These are phyloP conservation scores for Metschnikowia vanudenii DNA, from an alignment of 805 yeast species.

Conservation along the genomic window DNA sequence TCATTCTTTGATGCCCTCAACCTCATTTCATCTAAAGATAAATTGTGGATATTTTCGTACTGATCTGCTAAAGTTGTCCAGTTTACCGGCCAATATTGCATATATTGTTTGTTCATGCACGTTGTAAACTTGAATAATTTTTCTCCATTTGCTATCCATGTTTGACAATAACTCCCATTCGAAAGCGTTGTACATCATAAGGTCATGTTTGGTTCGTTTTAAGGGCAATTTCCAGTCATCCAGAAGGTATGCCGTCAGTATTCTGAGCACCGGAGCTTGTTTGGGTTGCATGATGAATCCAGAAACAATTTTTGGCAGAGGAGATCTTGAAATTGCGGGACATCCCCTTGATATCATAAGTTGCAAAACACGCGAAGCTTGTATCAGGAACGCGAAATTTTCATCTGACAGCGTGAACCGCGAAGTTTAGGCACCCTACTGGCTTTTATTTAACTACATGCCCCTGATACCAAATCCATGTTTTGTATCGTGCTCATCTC, in stretches of 20 bases:
- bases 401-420: no score
- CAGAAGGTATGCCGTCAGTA: not conserved
- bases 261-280: no score
- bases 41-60: not conserved
- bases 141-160: constrained; percentile 6
- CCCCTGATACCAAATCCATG: no score
- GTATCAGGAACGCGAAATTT: no score
- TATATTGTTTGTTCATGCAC: constrained; percentile 1
- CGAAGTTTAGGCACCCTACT: no score
- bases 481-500: no score
- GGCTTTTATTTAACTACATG: no score
- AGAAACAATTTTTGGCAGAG: no score
- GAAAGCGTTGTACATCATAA: constrained; percentile 1
- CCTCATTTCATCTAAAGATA: not conserved
- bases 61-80: constrained; percentile 7
- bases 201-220: constrained; percentile 2
- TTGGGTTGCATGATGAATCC: no score
- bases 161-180: constrained; percentile 3
- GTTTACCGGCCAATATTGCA: constrained; percentile 7
- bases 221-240: constrained; percentile 6
- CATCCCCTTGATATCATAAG: no score
- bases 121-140: constrained; percentile 1
- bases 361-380: no score
- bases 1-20: not conserved
- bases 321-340: no score